phyloP scores from a whole-genome alignment of 805 yeast genomes.

The Cyberlindnera petersonii region DNA sequence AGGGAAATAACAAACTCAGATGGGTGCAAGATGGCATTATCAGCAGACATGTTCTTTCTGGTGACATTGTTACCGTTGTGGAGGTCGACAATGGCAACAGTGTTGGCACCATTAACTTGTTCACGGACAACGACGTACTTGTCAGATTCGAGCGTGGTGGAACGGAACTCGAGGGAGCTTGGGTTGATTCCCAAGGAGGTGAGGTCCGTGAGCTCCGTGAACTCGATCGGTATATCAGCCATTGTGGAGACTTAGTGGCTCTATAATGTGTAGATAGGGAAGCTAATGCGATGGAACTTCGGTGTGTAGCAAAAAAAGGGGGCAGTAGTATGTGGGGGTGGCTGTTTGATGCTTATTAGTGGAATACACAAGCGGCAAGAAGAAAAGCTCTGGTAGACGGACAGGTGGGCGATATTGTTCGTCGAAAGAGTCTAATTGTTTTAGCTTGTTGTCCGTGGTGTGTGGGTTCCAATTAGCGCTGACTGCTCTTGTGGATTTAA shows the following conservation, averaged over 20 bases:
- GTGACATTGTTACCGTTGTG: constrained; percentile 73
- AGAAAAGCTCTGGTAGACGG: not conserved
- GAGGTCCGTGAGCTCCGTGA: constrained; percentile 91
- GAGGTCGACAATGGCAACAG: constrained; percentile 92
- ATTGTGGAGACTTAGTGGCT: constrained; percentile 20
- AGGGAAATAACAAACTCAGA: constrained; percentile 82
- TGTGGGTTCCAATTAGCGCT: constrained; percentile 2
- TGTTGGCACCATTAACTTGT: constrained; percentile 56
- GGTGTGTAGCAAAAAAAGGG: constrained; percentile 5
- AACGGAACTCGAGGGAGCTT: constrained; percentile 80
- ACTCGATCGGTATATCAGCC: constrained; percentile 90
- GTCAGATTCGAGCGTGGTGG: constrained; percentile 93
- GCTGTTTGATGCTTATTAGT: not conserved
- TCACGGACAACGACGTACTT: constrained; percentile 82
- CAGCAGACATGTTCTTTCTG: constrained; percentile 94
- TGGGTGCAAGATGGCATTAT: constrained; percentile 96
- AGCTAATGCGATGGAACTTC: not conserved
- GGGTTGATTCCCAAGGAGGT: constrained; percentile 82
- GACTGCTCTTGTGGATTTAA: not conserved
- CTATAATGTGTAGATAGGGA: not conserved
- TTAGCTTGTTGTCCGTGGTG: not conserved
- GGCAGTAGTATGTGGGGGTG: constrained; percentile 2
- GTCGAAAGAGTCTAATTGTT: not conserved
- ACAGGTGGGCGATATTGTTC: not conserved
- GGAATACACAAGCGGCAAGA: constrained; percentile 3